These are phyloP conservation scores for Alisma plantagoaquatica DNA, from an alignment of 106 monocot species.

Conservation along the genomic window DNA sequence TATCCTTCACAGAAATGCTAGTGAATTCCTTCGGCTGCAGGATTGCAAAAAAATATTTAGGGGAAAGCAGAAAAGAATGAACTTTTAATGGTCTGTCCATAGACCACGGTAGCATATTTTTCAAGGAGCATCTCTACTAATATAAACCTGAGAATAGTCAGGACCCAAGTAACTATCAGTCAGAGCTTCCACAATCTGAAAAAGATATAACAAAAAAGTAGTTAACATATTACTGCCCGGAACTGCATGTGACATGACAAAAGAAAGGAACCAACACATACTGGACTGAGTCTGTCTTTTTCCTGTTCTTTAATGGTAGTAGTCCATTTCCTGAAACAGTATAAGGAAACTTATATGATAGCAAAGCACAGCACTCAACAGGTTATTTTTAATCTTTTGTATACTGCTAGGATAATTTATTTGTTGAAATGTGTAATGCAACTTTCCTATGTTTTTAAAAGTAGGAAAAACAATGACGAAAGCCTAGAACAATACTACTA, in stretches of 20 bases:
- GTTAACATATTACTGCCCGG: too few relatives aligned
- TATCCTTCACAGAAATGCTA: slow-evolving; percentile 75
- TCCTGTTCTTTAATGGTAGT: slow-evolving; percentile 67
- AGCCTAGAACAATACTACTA: too few relatives aligned
- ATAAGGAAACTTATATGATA: neutral
- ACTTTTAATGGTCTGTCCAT: too few relatives aligned
- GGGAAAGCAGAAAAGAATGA: neutral
- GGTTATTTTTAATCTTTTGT: too few relatives aligned
- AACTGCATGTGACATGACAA: too few relatives aligned
- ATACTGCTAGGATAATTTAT: too few relatives aligned
- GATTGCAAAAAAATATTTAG: slow-evolving; percentile 1
- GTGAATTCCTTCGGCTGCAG: slow-evolving; percentile 53
- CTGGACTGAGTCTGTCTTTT: slow-evolving; percentile 78
- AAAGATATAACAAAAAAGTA: neutral
- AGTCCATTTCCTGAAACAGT: slow-evolving; percentile 64
- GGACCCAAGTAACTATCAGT: slow-evolving; percentile 77
- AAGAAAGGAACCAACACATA: slow-evolving; percentile 31
- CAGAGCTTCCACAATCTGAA: slow-evolving; percentile 88
- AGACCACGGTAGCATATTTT: too few relatives aligned
- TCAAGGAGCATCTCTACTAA: too few relatives aligned
- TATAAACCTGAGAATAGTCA: slow-evolving; percentile 99
- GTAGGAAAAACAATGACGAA: too few relatives aligned
- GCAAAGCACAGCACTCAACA: neutral
- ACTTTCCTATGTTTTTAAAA: too few relatives aligned
- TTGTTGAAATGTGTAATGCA: too few relatives aligned